phyloP scores from a whole-genome alignment of 2,329 filamentous ascomycete species.

The Trematosphaeria pertusa region DNA sequence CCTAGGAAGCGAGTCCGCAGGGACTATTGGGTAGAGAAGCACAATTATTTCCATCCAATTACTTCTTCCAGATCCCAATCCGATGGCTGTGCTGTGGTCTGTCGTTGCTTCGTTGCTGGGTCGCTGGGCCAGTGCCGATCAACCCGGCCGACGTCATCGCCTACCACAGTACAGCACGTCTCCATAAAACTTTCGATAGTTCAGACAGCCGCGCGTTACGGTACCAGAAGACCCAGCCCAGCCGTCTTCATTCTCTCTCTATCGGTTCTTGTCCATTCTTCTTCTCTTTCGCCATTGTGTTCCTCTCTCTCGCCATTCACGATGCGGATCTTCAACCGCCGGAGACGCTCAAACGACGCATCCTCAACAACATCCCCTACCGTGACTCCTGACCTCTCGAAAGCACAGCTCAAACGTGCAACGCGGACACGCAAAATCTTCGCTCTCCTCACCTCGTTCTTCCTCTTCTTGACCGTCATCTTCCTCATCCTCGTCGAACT shows the following conservation, averaged over 20 bases:
- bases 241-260: constrained; percentile 2
- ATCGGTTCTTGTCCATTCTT: constrained; percentile 7
- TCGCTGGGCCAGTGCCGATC: too few species aligned
- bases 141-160: constrained; percentile 36
- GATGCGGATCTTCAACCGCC: constrained; percentile 36
- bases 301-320: background rate
- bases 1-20: too few species aligned
- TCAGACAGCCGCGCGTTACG: constrained; percentile 31
- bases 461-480: constrained; percentile 76
- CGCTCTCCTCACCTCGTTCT: constrained; percentile 68
- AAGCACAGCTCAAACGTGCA: constrained; percentile 47
- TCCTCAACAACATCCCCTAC: constrained; percentile 25
- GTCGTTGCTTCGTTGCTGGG: too few species aligned
- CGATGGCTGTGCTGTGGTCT: too few species aligned
- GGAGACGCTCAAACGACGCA: constrained; percentile 17
- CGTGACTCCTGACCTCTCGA: constrained; percentile 37
- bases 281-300: constrained; percentile 1
- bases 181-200: constrained; percentile 32
- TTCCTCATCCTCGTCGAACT: constrained; percentile 84
- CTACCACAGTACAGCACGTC: constrained; percentile 10
- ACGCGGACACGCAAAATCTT: constrained; percentile 64
- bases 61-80: background rate
- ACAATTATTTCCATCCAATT: constrained; percentile 8
- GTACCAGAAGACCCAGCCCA: constrained; percentile 11
- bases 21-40: too few species aligned